Conservation (phyloP, 495 filamentous ascomycete species). For the Tuber melanosporum region DNA sequence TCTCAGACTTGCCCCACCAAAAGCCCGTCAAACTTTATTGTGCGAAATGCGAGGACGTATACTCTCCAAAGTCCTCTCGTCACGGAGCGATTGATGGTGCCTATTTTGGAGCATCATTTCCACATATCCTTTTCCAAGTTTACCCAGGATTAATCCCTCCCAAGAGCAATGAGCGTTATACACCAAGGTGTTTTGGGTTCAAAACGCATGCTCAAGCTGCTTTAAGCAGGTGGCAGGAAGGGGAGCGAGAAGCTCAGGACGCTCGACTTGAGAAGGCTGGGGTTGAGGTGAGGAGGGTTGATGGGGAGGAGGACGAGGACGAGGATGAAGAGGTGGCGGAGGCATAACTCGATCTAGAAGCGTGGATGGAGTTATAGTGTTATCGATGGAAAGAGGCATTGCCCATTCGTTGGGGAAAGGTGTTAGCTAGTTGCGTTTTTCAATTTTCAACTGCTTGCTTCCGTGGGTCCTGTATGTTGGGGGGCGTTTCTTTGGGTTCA, state of each 20-base stretch:
- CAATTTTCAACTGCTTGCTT: background rate
- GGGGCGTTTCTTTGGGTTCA: constrained; percentile 2
- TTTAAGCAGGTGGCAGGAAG: constrained; percentile 83
- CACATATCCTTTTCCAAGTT: constrained; percentile 98
- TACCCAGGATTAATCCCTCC: constrained; percentile 81
- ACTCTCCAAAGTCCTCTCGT: constrained; percentile 96
- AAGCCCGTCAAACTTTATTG: constrained; percentile 96
- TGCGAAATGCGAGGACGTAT: constrained; percentile 92
- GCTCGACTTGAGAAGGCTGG: constrained; percentile 53
- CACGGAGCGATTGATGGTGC: constrained; percentile 93
- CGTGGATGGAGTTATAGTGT: background rate
- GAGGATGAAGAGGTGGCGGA: constrained; percentile 23
- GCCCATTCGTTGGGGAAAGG: background rate
- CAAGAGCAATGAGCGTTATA: constrained; percentile 78
- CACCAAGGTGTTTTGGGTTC: constrained; percentile 88
- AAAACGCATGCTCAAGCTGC: constrained; percentile 86
- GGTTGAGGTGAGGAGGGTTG: constrained; percentile 52
- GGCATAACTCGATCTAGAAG: constrained; percentile 1
- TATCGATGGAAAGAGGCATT: background rate
- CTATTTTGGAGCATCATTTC: constrained; percentile 96
- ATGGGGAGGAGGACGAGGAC: constrained; percentile 54
- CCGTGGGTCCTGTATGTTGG: background rate
- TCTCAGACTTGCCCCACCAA: constrained; percentile 73
- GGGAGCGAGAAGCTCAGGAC: constrained; percentile 69
- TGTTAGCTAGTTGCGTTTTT: constrained; percentile 3